A percentile compares a stretch with the other conserved stretches of the same genome.
phyloP scores from a whole-genome alignment of 2,329 filamentous ascomycete genomes.

The Pseudocercospora crystallina region DNA sequence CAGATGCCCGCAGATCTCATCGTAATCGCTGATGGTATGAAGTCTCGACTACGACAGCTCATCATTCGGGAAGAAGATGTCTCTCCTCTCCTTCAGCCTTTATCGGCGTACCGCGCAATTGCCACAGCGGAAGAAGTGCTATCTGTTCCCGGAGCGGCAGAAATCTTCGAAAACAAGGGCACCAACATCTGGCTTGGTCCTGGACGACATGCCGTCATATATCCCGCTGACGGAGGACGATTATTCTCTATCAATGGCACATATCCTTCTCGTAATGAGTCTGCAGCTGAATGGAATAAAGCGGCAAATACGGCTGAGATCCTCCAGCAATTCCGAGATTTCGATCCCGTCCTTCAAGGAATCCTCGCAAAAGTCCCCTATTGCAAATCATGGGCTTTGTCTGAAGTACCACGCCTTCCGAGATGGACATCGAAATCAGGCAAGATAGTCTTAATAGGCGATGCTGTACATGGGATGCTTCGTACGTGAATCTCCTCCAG shows the following conservation, averaged over 20 bases:
- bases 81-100: constrained; percentile 5
- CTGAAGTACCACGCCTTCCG: constrained; percentile 1
- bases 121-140: constrained; percentile 1
- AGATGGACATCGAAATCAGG: constrained; percentile 8
- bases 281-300: constrained; percentile 9
- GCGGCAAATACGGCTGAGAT: constrained; percentile 4
- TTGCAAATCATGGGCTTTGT: constrained; percentile 8
- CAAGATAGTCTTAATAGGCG: constrained; percentile 2
- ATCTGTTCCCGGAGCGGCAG: not conserved
- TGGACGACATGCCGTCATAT: constrained; percentile 8
- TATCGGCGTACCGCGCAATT: constrained; percentile 6
- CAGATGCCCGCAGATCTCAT: constrained; percentile 1
- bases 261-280: constrained; percentile 5
- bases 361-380: constrained; percentile 1
- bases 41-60: constrained; percentile 6
- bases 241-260: constrained; percentile 6
- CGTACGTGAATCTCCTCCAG: too few relatives aligned
- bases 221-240: constrained; percentile 3
- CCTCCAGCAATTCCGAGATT: constrained; percentile 3
- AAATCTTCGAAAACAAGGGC: not conserved
- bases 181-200: constrained; percentile 5
- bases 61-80: constrained; percentile 3
- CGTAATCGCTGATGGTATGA: constrained; percentile 6
- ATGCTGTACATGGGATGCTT: constrained; percentile 8
- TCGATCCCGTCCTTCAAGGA: constrained; percentile 5